Base-by-base conservation (phyloP, 257 asterid genomes). In the Penstemon eatonii region DNA sequence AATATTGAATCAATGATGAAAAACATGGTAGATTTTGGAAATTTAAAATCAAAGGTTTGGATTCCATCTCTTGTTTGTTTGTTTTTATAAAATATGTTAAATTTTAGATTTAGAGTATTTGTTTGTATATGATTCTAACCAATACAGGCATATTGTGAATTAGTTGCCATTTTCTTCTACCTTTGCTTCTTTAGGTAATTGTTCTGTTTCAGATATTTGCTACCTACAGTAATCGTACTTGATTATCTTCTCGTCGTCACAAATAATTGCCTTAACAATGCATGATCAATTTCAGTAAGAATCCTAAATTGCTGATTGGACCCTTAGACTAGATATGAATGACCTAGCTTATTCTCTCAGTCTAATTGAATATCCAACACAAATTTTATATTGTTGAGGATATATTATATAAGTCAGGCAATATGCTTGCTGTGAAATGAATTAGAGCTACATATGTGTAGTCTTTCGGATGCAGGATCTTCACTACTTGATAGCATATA, bases 11-110 rank as follows among this genome's bases (percentile, higher is more conserved):
- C 33, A 25, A 25, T 25, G 33, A 25, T 25, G 33, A 25, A 25
- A 25, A 25, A 25, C 2, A 3, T 43, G 40, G 45, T n/a, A 15
- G 60, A 40, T n/a, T 66, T 66, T 45, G 70, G 72, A 53, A 25
- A 41, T 25, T 25, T 0, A 25, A 1, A 2, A 62, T 57, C 15
- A 51, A 73, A 44, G 33, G 33, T 25, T 25, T 25, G 33, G 33
- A 49, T 13, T 3, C 13, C 13, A 44, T 25, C 39, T 44, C 19
- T 15, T 44, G 18, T 53, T 54, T 19, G 36, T 36, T 12, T 41
- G 40, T 13, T 3, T 25, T 25, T 13, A 10, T 7, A 42, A 13
- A 46, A 7, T n/a, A 63, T 73, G 50, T 38, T 51, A 7, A 45
- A 11, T 61, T 43, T 61, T 12, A 46, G 53, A 41, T 61, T 61